Conservation (phyloP, 176 grass and related monocot species). For the Carex pumila region DNA sequence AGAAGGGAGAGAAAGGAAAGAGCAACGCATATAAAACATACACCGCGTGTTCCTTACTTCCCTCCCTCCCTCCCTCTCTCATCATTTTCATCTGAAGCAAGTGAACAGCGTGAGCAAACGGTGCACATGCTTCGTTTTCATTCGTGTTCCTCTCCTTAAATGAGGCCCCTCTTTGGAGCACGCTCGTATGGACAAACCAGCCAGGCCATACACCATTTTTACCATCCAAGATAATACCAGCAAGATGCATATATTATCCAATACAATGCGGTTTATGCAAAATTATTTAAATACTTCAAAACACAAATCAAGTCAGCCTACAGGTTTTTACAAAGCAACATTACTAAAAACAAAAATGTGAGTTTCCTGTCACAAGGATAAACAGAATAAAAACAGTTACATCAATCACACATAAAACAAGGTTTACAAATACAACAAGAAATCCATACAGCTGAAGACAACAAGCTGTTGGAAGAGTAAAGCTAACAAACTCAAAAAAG, state of each 20-base stretch:
- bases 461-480: slow-evolving; percentile 3
- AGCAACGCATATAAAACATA: too few species aligned
- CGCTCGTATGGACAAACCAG: too few species aligned
- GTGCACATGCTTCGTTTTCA: too few species aligned
- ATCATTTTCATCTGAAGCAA: too few species aligned
- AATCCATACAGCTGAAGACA: neutral
- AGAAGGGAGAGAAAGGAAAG: too few species aligned
- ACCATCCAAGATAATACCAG: neutral
- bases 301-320: neutral
- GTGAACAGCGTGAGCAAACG: too few species aligned
- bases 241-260: neutral
- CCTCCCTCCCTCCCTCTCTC: too few species aligned
- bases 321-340: neutral
- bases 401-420: slow-evolving; percentile 10
- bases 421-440: neutral
- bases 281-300: neutral
- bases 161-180: too few species aligned
- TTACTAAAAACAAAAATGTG: neutral
- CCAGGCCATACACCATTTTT: neutral
- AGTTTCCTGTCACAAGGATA: slow-evolving; percentile 6
- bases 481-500: neutral
- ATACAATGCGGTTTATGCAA: neutral
- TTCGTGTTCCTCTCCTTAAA: too few species aligned
- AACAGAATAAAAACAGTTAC: slow-evolving; percentile 13
- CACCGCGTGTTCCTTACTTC: too few species aligned